These are phyloP conservation scores for Sclerotinia glacialis DNA, from an alignment of 2,329 filamentous ascomycete genomes.

Conservation along the genomic window DNA sequence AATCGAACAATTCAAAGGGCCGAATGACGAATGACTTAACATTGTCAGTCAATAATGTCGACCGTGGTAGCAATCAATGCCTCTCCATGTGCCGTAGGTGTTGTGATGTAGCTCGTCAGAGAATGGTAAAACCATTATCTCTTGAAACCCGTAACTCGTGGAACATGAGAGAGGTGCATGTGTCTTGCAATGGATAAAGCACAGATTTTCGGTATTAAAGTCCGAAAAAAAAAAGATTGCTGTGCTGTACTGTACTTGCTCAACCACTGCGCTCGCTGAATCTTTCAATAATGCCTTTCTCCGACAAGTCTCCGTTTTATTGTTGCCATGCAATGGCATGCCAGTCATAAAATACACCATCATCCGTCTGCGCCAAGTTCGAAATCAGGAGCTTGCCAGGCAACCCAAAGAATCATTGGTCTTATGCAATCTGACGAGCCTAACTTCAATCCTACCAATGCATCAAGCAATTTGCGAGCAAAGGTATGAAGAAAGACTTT, in stretches of 20 bases:
- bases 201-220: neutral
- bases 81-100: neutral
- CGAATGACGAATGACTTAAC: neutral
- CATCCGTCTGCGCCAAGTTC: conserved; percentile 40
- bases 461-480: conserved; percentile 37
- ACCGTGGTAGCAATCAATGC: neutral
- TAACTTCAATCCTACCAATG: conserved; percentile 51
- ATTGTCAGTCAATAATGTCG: neutral
- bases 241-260: conserved; percentile 34
- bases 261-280: conserved; percentile 55
- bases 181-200: neutral
- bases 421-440: conserved; percentile 54
- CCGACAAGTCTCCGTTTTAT: conserved; percentile 22
- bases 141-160: neutral
- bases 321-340: conserved; percentile 14
- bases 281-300: conserved; percentile 29
- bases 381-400: conserved; percentile 52
- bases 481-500: conserved; percentile 43
- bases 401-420: conserved; percentile 44
- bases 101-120: neutral
- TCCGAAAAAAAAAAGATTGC: conserved; percentile 2
- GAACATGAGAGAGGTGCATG: conserved; percentile 3
- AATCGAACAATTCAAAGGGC: neutral
- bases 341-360: conserved; percentile 27
- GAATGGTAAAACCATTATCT: neutral